Base-by-base conservation (phyloP, 129 eudicot genomes). In the Calendula officinalis region DNA sequence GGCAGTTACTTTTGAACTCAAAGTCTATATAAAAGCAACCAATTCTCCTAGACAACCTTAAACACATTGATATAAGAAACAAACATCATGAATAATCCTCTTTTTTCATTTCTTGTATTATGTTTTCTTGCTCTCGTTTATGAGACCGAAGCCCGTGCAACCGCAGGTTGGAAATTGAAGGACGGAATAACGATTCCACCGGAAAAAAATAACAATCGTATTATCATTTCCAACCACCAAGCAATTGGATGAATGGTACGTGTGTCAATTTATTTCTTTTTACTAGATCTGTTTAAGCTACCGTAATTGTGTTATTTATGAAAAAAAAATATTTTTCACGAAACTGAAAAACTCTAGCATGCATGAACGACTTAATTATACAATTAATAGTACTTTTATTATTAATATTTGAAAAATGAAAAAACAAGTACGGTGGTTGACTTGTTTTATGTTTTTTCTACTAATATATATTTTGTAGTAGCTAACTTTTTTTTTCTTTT, bases 161-260 rank as follows among this genome's bases (percentile, higher is more conserved):
- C 67, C 17, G 35, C 67, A 0, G 8, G 78, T 40, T 61, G 78
- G 7, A 57, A 61, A 37, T 7, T 73, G 12, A 15, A 12, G 32
- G 59, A 73, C 0, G 39, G 6, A 3, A 66, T 73, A 57, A 3
- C 42, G 12, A 53, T 66, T 3, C 67, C 62, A 1, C 30, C 41
- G 6, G 55, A 32, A 7, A 33, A 34, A 6, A 30, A 13, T 1
- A 81, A 5, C 91, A 84, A 68, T 88, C 95, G 30, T 76, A 81
- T 63, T 87, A 78, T 43, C 95, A 87, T 52, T 87, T 87, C 33
- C 95, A 87, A 58, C 95, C 95, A 38, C 88, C 80, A n/a, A 87
- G 80, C 44, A 84, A 81, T 41, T 87, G 91, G 91, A 87, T 87
- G 91, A 87, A 84, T 39, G 95, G 88, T 82, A 55, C 15, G 41